These are phyloP conservation scores for Gastrolobium bilobum DNA, from an alignment of 306 rosid species.

Conservation along the genomic window DNA sequence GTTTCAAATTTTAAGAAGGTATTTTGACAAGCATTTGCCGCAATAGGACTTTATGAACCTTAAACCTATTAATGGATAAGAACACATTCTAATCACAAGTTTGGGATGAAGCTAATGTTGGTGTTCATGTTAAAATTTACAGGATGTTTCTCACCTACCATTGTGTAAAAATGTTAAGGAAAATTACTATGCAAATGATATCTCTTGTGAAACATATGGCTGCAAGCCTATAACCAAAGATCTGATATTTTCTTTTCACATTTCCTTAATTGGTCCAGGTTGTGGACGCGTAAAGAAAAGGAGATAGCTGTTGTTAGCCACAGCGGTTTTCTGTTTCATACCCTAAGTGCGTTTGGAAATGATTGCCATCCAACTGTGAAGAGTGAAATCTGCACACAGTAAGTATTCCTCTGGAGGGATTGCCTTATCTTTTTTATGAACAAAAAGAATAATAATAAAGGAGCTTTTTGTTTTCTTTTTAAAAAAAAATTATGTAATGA, in stretches of 20 bases:
- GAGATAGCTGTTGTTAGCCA: constrained; percentile 89
- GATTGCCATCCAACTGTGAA: constrained; percentile 81
- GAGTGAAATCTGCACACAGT: constrained; percentile 80
- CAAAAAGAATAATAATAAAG: background rate
- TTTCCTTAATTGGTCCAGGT: constrained; percentile 59
- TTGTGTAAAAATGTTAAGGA: background rate
- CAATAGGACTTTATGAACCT: no score
- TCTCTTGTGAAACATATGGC: constrained; percentile 30
- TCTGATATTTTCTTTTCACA: constrained; percentile 25
- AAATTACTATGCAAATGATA: background rate
- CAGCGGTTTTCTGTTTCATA: constrained; percentile 79
- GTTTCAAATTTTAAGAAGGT: constrained; percentile 27
- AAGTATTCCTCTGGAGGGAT: constrained; percentile 47
- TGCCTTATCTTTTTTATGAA: constrained; percentile 23
- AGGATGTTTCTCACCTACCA: constrained; percentile 21
- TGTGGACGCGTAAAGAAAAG: constrained; percentile 94
- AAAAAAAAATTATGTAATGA: constrained; percentile 3
- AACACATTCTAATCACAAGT: no score
- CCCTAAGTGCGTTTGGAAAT: constrained; percentile 78
- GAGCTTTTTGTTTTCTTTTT: background rate
- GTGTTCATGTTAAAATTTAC: background rate
- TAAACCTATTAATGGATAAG: no score
- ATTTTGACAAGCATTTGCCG: no score
- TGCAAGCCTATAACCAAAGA: constrained; percentile 12
- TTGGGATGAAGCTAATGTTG: no score